Percentiles rank a stretch among this genome's conserved stretches.
Conservation (phyloP, 1,139 yeast genomes). For the Saccharomyces hybrid region DNA sequence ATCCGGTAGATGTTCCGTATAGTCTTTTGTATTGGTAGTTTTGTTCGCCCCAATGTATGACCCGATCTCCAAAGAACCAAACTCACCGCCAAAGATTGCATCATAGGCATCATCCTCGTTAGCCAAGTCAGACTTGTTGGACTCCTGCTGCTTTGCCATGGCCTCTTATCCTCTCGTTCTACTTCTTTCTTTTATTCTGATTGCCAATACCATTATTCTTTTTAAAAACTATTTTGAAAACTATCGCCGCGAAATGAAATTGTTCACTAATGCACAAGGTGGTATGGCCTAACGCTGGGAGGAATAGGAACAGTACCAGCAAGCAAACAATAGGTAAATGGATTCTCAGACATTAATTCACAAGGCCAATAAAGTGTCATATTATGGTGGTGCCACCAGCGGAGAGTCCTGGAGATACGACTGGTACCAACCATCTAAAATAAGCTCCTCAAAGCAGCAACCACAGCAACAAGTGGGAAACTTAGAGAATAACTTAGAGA, state of each 20-base stretch:
- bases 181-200: not conserved
- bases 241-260: not conserved
- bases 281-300: not conserved
- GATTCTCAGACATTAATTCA: slow-evolving; percentile 19
- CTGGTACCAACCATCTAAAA: slow-evolving; percentile 22
- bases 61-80: slow-evolving; percentile 34
- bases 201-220: not conserved
- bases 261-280: not conserved
- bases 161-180: not conserved
- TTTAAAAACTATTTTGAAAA: not conserved
- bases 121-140: slow-evolving; percentile 13
- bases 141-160: slow-evolving; percentile 1
- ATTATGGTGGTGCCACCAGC: slow-evolving; percentile 12
- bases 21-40: slow-evolving; percentile 13
- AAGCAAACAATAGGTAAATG: slow-evolving; percentile 1
- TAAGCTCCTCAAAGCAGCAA: not conserved
- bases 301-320: not conserved
- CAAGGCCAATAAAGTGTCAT: slow-evolving; percentile 19
- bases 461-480: slow-evolving; percentile 5
- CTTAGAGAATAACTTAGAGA: slow-evolving; percentile 9
- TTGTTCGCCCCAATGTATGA: slow-evolving; percentile 27
- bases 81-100: slow-evolving; percentile 33
- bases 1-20: slow-evolving; percentile 69
- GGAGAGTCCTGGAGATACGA: slow-evolving; percentile 22
- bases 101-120: slow-evolving; percentile 36